Base-by-base conservation (phyloP, 2,329 filamentous ascomycete genomes). In the Paecilomyces sp. region DNA sequence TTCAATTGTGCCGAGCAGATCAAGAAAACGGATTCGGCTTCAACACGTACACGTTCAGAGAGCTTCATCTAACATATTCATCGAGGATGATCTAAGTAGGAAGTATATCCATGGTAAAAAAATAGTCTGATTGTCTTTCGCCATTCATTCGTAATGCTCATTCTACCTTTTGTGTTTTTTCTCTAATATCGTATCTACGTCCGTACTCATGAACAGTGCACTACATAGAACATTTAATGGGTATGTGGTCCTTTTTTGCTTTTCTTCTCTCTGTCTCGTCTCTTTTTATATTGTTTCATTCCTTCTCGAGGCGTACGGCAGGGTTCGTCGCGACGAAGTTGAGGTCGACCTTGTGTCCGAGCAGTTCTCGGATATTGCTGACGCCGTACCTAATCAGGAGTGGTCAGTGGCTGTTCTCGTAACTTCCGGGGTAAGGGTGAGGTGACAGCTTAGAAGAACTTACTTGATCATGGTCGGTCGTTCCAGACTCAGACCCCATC, bases 401-500 rank as follows among this genome's bases (percentile, higher is more conserved):
- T 51, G 9, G n/a, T 54, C 22, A 24, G 57, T 67, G 57, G 63
- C 61, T 55, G 33, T 51, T n/a, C 9, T 12, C 15, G 36, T 24
- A n/a, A 47, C 41, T 47, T n/a, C 15, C 3, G 34, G 2, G 41
- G 13, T 1, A 18, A 18, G 3, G 41, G 11, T 6, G 34, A 47
- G 36, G 7, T 18, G 36, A 15, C 3, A 15, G 22, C 57, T 47
- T 28, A 25, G 34, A 25, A 75, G 68, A 3, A 79, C 83, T 75
- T 81, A 96, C 83, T 95, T 94, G 80, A 97, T 96, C 94, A 97
- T 99, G 11, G 94, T 97, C 60, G 94, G 94, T 68, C 94, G 81
- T 82, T 99, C 94, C 72, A 99, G 77, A 75, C 87, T 91, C 71
- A 99, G 79, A 41, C 94, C 94, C 84, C 92, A 97, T 34, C 94